Base-by-base conservation (phyloP, 2,329 filamentous ascomycete species). In the Scedosporium apiospermum region DNA sequence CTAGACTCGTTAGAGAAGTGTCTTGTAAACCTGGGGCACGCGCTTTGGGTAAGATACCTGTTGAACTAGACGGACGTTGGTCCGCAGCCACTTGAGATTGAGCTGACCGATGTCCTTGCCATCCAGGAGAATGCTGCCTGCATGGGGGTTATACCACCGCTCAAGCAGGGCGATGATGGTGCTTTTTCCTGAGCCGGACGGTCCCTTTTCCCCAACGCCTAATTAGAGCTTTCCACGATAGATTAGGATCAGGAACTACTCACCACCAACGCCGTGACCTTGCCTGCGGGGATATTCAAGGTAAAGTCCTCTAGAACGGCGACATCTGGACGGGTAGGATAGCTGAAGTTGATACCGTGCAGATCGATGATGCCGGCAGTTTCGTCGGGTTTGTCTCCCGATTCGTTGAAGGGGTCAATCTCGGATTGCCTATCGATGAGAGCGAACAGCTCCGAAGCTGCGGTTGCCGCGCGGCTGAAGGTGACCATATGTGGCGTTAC, bases 131-230 rank as follows among this genome's bases (percentile, higher is more conserved):
- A 85, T 78, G 0, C 67, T 67, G 0, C 82, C 82, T 0, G 73
- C 70, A 0, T 71, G 72, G 0, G 79, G 76, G 49, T 80, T 75
- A 66, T 88, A 88, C 77, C 86, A 88, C 7, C 86, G 71, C 67
- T 86, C 82, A 1, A 86, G 66, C 2, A 87, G 70, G 0, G 79
- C 80, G 6, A 86, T 77, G 4, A 85, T 76, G 0, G 82, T 86
- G 57, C 80, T 84, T 66, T 86, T 86, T 0, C 83, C 83, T 4
- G 77, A 82, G 0, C 84, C 84, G 3, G 86, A 89, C 0, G 87
- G 83, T 0, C 89, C 89, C 34, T 63, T 61, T 21, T 23, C 12
- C 14, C 62, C 49, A 5, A 5, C 30, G 41, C 14, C 26, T 26
- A 26, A 26, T 23, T 44, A 44, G n/a, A 44, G 7, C 21, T 9